Base-by-base conservation (phyloP, 75 land plant genomes). In the Cupressus sempervirens region DNA sequence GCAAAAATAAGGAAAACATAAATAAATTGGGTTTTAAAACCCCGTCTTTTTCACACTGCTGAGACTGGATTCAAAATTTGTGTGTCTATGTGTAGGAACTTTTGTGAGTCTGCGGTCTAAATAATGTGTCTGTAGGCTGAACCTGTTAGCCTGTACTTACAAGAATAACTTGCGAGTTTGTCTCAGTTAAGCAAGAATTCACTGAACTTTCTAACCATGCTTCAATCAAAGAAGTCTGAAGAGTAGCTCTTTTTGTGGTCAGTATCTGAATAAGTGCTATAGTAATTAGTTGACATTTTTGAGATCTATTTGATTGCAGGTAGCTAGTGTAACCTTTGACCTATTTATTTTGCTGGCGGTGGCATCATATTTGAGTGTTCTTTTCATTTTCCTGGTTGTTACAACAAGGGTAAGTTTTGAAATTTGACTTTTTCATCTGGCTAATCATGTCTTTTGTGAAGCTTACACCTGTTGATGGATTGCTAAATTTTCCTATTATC, bases 321-420 rank as follows among this genome's bases (percentile, higher is more conserved):
- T 97, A 79, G 99, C 98, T 26, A 96, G 99, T 89, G 99, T 97
- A 50, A 94, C 98, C 45, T 96, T 97, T 87, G 99, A 97, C 84
- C 89, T 97, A 87, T 88, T 96, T 32, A 83, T 97, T 67, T 90
- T 96, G 68, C 87, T 97, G 29, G 96, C 89, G 15, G 81, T 96
- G 82, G 96, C 95, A 68, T 90, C 96, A n/a, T 97, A 97, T 86
- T 90, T 97, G 85, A 91, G 91, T 40, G 82, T 93, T 72, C 96
- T 97, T 38, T 97, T 96, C 88, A 89, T 95, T 68, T 90, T 96
- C 67, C 92, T 96, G 13, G 91, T 97, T 54, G 91, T 96, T 80
- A 92, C 93, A 46, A 97, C 99, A 46, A 91, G 94, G 96, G 99
- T 97, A 93, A 40, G 46, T 76, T 65, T 20, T 50, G 50, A 70